These are phyloP conservation scores for Chalciporus sp. DNA, from an alignment of 1,284 basidiomycete species.

Conservation along the genomic window DNA sequence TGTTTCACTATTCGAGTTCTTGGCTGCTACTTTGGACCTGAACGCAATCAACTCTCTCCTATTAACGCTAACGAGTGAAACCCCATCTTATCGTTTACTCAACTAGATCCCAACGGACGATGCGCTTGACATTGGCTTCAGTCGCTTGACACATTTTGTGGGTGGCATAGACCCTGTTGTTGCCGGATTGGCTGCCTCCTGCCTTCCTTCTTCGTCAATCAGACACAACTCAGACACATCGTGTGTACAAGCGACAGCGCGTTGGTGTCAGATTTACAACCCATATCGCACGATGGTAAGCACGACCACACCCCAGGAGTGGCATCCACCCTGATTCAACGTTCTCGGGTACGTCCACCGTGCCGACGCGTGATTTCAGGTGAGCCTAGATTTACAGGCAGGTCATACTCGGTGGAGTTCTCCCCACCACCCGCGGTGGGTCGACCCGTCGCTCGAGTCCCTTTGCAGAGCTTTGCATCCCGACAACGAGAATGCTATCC, in stretches of 20 bases:
- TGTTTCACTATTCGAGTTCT: slow-evolving; percentile 24
- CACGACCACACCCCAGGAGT: not conserved
- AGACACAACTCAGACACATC: not conserved
- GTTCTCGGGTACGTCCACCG: not conserved
- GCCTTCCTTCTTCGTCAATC: no score
- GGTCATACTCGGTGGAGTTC: no score
- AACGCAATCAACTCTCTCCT: no score
- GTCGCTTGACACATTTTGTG: not conserved
- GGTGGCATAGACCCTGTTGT: not conserved
- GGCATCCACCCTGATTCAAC: not conserved
- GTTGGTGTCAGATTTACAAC: not conserved
- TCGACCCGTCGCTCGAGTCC: no score
- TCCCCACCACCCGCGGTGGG: no score
- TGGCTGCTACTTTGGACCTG: not conserved
- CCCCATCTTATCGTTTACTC: not conserved
- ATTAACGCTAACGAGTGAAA: not conserved
- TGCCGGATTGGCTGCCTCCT: no score
- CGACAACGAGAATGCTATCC: no score
- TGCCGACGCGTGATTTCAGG: not conserved
- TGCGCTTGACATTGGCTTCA: no score
- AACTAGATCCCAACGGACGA: not conserved
- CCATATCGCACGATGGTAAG: not conserved
- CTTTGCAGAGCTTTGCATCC: no score
- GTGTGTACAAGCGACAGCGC: not conserved
- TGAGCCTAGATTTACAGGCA: not conserved